Evolutionary conservation across 2,329 filamentous ascomycete species (phyloP).

Genomic region (Sarocladiaceae sp.): DNA sequence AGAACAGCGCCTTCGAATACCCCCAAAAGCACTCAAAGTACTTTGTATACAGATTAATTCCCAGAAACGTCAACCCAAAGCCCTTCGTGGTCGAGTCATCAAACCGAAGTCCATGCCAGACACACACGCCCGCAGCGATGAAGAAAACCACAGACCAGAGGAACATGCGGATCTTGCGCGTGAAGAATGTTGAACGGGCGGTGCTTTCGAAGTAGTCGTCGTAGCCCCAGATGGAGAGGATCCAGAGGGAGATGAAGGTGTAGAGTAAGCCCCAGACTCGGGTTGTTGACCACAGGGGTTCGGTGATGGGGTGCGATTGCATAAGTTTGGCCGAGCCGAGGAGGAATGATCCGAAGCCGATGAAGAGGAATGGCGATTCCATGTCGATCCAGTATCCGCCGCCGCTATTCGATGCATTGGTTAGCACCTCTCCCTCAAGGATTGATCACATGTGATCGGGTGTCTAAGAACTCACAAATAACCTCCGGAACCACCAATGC

Average conservation of each 20-base stretch:
- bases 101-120: slow-evolving; percentile 11
- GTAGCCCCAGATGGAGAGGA: slow-evolving; percentile 9
- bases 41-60: slow-evolving; percentile 12
- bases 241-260: slow-evolving; percentile 10
- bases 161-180: background rate
- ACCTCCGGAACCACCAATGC: slow-evolving; percentile 2
- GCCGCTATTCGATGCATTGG: background rate
- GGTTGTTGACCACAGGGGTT: slow-evolving; percentile 9
- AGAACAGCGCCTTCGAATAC: slow-evolving; percentile 11
- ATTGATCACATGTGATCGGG: background rate
- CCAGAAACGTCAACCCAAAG: slow-evolving; percentile 11
- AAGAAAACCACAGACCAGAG: slow-evolving; percentile 10
- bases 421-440: background rate
- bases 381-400: slow-evolving; percentile 8
- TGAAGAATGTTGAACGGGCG: background rate
- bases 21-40: slow-evolving; percentile 10
- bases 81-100: slow-evolving; percentile 11
- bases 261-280: slow-evolving; percentile 9
- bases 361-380: slow-evolving; percentile 5
- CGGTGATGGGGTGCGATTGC: slow-evolving; percentile 1
- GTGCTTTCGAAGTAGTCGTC: background rate
- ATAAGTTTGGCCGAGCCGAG: background rate
- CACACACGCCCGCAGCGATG: background rate
- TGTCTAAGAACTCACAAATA: slow-evolving; percentile 9
- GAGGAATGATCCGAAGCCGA: background rate